Evolutionary conservation across 1,139 yeast species (phyloP).

Genomic region (Magnusiomyces sp.): DNA sequence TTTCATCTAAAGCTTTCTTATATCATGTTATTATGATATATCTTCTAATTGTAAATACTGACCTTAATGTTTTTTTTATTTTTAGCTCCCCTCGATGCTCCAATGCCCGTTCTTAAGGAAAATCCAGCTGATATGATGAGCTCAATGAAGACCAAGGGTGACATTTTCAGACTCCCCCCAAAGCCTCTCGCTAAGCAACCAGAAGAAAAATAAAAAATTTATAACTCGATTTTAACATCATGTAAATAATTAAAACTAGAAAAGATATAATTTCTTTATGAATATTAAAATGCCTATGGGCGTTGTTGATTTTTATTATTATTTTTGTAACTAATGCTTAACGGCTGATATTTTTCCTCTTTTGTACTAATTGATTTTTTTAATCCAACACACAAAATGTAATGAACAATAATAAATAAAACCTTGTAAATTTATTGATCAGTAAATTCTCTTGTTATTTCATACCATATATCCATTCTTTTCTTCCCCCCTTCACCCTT

Average conservation of each 20-base stretch:
- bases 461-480: background rate
- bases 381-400: background rate
- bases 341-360: too few species aligned
- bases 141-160: slow-evolving; percentile 35
- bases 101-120: slow-evolving; percentile 29
- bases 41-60: too few species aligned
- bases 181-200: background rate
- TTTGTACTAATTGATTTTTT: too few species aligned
- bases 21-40: background rate
- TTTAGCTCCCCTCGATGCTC: slow-evolving; percentile 24
- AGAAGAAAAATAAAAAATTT: background rate
- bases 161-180: slow-evolving; percentile 32
- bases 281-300: too few species aligned
- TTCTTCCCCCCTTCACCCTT: background rate
- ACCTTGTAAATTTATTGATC: background rate
- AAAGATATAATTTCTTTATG: too few species aligned
- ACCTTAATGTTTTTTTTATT: background rate
- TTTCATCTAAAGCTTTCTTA: too few species aligned
- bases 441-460: background rate
- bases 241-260: too few species aligned
- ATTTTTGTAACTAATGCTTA: too few species aligned
- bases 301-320: too few species aligned
- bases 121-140: slow-evolving; percentile 25
- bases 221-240: background rate
- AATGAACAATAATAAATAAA: background rate